Conservation (phyloP, 768 basidiomycete genomes). For the Clitopilus passeckerianus region DNA sequence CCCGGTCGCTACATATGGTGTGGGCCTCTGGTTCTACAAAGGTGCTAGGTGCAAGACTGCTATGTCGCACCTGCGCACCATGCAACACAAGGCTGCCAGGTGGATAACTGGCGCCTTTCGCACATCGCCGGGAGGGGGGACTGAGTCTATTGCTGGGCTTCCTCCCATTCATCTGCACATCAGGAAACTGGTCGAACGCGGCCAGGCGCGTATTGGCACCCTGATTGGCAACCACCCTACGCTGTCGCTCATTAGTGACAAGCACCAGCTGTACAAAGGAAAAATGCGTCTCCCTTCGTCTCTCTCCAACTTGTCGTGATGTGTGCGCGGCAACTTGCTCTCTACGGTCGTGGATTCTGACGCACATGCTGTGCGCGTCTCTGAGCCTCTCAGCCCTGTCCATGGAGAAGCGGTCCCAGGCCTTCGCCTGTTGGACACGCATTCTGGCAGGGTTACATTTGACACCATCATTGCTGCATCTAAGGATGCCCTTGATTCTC, state of each 20-base stretch:
- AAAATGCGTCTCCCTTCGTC: neutral
- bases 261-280: neutral
- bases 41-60: neutral
- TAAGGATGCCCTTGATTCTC: neutral
- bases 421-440: neutral
- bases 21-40: neutral
- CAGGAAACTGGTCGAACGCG: neutral
- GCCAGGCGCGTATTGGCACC: neutral
- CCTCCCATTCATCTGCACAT: neutral
- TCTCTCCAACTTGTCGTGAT: neutral
- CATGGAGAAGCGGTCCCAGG: neutral
- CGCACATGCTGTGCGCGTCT: neutral
- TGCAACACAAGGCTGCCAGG: neutral
- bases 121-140: neutral
- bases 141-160: neutral
- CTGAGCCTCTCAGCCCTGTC: neutral
- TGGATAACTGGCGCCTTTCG: neutral
- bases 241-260: neutral
- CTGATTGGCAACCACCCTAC: neutral
- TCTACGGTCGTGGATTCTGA: neutral
- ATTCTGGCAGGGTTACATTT: neutral
- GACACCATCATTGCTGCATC: neutral
- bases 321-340: neutral
- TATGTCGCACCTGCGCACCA: neutral
- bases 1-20: neutral